Conservation (phyloP, 345 rosid species). For the Hypericum androsaemum region DNA sequence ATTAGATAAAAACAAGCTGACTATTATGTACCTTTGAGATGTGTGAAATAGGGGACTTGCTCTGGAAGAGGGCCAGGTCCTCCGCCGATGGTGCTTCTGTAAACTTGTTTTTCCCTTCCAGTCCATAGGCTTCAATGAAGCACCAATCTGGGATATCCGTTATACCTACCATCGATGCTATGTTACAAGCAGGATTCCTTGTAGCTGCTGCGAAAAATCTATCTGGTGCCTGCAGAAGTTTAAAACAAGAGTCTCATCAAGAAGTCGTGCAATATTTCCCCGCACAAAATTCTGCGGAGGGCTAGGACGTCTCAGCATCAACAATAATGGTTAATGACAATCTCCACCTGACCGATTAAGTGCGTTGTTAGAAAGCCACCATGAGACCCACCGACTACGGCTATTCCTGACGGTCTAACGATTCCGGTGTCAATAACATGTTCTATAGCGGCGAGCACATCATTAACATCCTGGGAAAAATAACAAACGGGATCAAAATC, state of each 20-base stretch:
- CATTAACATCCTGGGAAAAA: slow-evolving; percentile 62
- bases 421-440: slow-evolving; percentile 53
- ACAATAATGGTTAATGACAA: not conserved
- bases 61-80: slow-evolving; percentile 49
- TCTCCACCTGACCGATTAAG: slow-evolving; percentile 83
- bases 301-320: not conserved
- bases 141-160: slow-evolving; percentile 96
- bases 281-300: not conserved
- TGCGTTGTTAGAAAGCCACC: slow-evolving; percentile 90
- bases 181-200: slow-evolving; percentile 78
- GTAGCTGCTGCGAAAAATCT: slow-evolving; percentile 79
- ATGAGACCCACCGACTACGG: slow-evolving; percentile 82
- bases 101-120: slow-evolving; percentile 39
- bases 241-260: not conserved
- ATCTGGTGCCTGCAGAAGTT: slow-evolving; percentile 69
- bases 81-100: slow-evolving; percentile 68
- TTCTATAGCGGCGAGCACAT: slow-evolving; percentile 73
- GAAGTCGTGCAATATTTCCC: not conserved
- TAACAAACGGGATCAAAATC: not conserved
- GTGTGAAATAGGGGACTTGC: slow-evolving; percentile 80
- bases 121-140: slow-evolving; percentile 57
- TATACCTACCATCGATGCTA: slow-evolving; percentile 67
- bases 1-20: not conserved
- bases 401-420: slow-evolving; percentile 57
- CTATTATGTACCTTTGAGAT: slow-evolving; percentile 50